These are phyloP conservation scores for Acacia confusa DNA, from an alignment of 306 rosid genomes.

Conservation along the genomic window DNA sequence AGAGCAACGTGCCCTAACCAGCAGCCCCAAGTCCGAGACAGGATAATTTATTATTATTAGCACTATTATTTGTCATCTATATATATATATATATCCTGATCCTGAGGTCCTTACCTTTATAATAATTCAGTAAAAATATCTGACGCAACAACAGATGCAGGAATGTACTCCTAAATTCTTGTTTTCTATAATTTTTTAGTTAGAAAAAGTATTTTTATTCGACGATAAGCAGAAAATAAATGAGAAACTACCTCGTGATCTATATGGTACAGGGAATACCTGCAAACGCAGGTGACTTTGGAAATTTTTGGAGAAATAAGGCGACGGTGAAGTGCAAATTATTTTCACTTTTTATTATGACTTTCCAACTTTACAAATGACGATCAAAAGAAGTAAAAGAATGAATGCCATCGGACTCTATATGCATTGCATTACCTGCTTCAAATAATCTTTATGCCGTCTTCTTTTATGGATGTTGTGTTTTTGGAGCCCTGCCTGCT, in stretches of 20 bases:
- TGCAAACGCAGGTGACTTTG: background rate
- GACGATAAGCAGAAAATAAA: background rate
- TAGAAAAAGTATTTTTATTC: background rate
- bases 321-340: constrained; percentile 39
- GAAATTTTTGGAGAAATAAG: constrained; percentile 17
- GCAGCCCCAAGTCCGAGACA: background rate
- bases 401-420: constrained; percentile 28
- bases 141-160: background rate
- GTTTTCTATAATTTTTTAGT: background rate
- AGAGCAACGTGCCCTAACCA: background rate
- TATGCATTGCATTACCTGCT: constrained; percentile 39
- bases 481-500: constrained; percentile 62
- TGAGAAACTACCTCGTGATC: background rate
- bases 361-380: constrained; percentile 25
- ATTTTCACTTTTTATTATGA: constrained; percentile 19
- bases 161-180: background rate
- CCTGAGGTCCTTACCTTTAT: no score
- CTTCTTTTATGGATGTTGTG: constrained; percentile 47
- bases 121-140: no score
- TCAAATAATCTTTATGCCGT: constrained; percentile 49
- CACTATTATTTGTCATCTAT: no score
- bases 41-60: background rate
- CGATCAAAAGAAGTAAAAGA: constrained; percentile 35
- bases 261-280: background rate
- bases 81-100: no score